Evolutionary conservation across 2,329 filamentous ascomycete species (phyloP), one percentile per base, ranked within the genome.

Genomic region (Alternaria sp.): DNA sequence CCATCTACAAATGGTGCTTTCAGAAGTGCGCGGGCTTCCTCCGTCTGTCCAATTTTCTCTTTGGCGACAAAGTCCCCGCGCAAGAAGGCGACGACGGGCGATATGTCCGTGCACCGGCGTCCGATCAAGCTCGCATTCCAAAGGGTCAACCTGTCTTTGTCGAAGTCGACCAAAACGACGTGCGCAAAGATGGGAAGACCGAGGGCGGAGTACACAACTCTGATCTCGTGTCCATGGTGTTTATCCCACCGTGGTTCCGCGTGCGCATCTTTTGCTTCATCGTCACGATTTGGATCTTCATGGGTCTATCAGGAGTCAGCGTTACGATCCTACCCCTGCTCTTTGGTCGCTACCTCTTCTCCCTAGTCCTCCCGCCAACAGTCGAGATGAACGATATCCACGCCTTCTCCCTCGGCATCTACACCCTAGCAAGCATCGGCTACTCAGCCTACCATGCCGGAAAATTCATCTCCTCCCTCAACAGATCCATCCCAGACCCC

Each of bases 1-100:
- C 85, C 54, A 89, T 97, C 83, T 99, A 97, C 75, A 89, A 88
- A 7, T 98, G 94, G 94, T 99, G 95, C 92, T 97, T 99, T 80
- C 89, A 90, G 66, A 88, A 86, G 68, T 97, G 93, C 73, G 95
- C 93, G 11, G 85, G 91, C 50, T 81, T 84, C 39, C 81, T 99
- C 51, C 87, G 94, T 23, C 82, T 99, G 34, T 96, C 92, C 1
- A 91, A 93, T 80, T 99, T 99, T 76, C 85, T 99, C 40, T 98
- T 99, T 72, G 92, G 91, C 13, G 90, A 96, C 67, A 86, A 92
- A 58, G 84, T 84, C 28, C 81, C 86, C 23, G 92, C 97, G 60
- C 94, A 99, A 75, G 92, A 97, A 78, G 91, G 92, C 7, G 82
- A 81, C 3, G 87, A 94, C 67, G 95, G 95, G 5, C 86, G 84